Evolutionary conservation across 345 rosid species (phyloP).

Genomic region (Gossypium longicalyx): DNA sequence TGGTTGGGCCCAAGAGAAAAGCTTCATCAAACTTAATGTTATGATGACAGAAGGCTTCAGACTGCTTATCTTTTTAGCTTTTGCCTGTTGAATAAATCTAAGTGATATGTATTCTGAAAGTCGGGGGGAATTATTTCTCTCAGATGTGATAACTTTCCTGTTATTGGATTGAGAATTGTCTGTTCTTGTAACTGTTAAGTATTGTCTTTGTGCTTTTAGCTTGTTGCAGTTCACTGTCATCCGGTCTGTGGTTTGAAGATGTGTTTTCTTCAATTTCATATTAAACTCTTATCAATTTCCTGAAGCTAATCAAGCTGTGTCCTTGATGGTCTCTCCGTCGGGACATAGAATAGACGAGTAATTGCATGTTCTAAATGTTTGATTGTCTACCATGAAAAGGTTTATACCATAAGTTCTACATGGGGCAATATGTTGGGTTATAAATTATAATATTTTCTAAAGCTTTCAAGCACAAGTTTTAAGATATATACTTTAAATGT

Average conservation of each 20-base stretch:
- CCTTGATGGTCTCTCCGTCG: neutral
- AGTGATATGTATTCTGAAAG: neutral
- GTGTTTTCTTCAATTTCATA: neutral
- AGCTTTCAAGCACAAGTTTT: neutral
- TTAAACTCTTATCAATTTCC: neutral
- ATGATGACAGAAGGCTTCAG: neutral
- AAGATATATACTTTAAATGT: no score
- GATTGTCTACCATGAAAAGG: neutral
- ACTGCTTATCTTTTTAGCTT: neutral
- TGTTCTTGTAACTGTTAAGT: no score
- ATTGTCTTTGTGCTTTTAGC: neutral
- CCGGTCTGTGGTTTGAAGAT: neutral
- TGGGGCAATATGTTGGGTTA: conserved; percentile 6
- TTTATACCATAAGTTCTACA: neutral
- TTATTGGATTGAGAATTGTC: neutral
- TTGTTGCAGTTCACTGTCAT: neutral
- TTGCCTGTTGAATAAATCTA: neutral
- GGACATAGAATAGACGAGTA: neutral
- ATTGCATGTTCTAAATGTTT: neutral
- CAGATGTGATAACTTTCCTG: neutral
- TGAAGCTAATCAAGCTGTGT: neutral
- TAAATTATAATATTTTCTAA: neutral
- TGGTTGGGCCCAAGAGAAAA: neutral
- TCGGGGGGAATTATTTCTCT: neutral
- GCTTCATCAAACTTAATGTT: neutral